These are phyloP conservation scores for Hericium erinaceus DNA, from an alignment of 768 basidiomycete species.

Conservation along the genomic window DNA sequence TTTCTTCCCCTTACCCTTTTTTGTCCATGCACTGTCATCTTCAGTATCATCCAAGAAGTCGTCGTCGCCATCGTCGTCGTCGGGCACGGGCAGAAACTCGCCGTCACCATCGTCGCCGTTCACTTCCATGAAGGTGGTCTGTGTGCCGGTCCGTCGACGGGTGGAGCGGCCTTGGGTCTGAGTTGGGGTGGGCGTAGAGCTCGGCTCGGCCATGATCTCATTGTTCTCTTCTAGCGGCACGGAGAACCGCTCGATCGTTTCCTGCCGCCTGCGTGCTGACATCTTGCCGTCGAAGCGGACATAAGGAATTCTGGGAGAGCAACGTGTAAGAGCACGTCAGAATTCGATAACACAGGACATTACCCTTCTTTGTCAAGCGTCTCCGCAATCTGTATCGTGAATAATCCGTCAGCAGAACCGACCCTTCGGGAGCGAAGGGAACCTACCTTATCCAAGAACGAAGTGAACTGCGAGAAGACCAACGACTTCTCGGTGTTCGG, in stretches of 20 bases:
- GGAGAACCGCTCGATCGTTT: conserved; percentile 65
- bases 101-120: conserved; percentile 20
- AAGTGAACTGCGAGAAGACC: conserved; percentile 87
- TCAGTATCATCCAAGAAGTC: conserved; percentile 1
- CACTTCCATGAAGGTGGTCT: conserved; percentile 6
- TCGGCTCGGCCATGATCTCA: conserved; percentile 1
- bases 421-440: neutral
- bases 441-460: conserved; percentile 68
- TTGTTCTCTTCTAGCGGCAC: conserved; percentile 41
- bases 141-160: neutral
- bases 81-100: conserved; percentile 19
- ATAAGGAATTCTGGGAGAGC: conserved; percentile 48
- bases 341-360: conserved; percentile 7
- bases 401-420: neutral
- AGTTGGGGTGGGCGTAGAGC: conserved; percentile 4
- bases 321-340: neutral
- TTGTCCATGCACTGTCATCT: neutral
- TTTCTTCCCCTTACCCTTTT: conserved; percentile 14
- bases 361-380: conserved; percentile 58
- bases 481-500: conserved; percentile 68
- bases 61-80: conserved; percentile 21
- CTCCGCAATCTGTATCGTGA: conserved; percentile 49
- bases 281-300: conserved; percentile 81
- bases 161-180: conserved; percentile 4
- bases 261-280: conserved; percentile 72